Conservation (phyloP, 208 protist species). For the Leishmania lainsoni region DNA sequence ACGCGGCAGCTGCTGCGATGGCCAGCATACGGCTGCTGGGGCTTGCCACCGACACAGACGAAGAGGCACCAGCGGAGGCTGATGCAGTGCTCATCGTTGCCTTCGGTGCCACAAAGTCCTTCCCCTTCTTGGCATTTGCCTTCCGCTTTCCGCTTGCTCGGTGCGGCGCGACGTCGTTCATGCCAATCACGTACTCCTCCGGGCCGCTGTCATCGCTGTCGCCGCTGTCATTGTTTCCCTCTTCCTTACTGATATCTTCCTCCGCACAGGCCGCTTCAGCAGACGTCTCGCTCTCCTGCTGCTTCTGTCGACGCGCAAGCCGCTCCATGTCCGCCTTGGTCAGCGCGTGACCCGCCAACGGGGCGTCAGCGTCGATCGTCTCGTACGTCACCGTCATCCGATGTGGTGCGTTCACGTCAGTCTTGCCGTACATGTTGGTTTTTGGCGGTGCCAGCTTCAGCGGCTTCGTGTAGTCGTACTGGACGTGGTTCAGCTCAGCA, state of each 20-base stretch:
- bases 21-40: background rate
- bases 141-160: constrained; percentile 8
- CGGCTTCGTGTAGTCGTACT: constrained; percentile 68
- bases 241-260: constrained; percentile 8
- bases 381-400: constrained; percentile 64
- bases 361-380: constrained; percentile 53
- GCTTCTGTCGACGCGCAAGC: constrained; percentile 1
- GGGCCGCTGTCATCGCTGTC: constrained; percentile 39
- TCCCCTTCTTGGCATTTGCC: constrained; percentile 23
- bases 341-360: constrained; percentile 65
- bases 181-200: constrained; percentile 76
- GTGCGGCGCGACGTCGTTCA: constrained; percentile 50
- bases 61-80: background rate
- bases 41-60: background rate
- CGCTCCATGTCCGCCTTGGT: constrained; percentile 71
- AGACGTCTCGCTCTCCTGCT: constrained; percentile 8
- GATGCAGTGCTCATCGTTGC: constrained; percentile 13
- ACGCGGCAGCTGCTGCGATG: background rate
- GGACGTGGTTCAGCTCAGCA: constrained; percentile 43
- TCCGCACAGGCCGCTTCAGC: constrained; percentile 2
- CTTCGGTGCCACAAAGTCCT: background rate
- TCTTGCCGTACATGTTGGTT: constrained; percentile 74
- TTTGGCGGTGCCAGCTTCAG: constrained; percentile 50
- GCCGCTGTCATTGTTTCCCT: constrained; percentile 13
- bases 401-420: constrained; percentile 58